phyloP scores from a whole-genome alignment of 2,329 filamentous ascomycete species.

The Zasmidium angulare region DNA sequence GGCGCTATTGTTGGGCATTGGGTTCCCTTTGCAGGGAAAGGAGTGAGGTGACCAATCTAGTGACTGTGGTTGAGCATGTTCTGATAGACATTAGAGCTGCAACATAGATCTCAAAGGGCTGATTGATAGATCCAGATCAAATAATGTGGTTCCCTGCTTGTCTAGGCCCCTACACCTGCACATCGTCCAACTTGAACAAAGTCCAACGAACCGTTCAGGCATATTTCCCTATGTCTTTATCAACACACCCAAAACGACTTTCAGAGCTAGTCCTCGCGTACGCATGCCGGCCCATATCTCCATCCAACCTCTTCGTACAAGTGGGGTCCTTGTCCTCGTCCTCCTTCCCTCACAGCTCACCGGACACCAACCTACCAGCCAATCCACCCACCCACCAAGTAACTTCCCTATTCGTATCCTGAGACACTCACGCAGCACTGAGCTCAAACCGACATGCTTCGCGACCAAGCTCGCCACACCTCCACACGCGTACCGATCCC shows the following conservation, averaged over 20 bases:
- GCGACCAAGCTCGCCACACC: no score
- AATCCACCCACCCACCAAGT: background rate
- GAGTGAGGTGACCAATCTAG: background rate
- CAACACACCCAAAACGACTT: no score
- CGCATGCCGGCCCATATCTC: background rate
- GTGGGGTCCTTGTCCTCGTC: no score
- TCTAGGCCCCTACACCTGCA: no score
- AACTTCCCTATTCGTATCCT: background rate
- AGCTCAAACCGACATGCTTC: background rate
- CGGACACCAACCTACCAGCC: background rate
- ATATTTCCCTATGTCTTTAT: no score
- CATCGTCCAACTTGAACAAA: no score
- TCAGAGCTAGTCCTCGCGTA: no score
- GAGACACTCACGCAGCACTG: background rate
- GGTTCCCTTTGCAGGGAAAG: slow-evolving; percentile 49
- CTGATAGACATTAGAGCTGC: no score
- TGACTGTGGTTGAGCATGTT: no score
- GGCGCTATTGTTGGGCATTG: slow-evolving; percentile 73
- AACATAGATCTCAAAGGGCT: background rate
- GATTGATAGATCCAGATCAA: background rate
- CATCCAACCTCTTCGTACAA: background rate
- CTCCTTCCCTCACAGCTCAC: no score
- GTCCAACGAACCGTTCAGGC: no score
- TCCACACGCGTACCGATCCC: background rate
- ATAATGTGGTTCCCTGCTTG: no score